Percentiles rank a stretch among this genome's conserved stretches.
Evolutionary conservation across 352 stramenopile species (phyloP).

Genomic region (Globisporangium middletonii): DNA sequence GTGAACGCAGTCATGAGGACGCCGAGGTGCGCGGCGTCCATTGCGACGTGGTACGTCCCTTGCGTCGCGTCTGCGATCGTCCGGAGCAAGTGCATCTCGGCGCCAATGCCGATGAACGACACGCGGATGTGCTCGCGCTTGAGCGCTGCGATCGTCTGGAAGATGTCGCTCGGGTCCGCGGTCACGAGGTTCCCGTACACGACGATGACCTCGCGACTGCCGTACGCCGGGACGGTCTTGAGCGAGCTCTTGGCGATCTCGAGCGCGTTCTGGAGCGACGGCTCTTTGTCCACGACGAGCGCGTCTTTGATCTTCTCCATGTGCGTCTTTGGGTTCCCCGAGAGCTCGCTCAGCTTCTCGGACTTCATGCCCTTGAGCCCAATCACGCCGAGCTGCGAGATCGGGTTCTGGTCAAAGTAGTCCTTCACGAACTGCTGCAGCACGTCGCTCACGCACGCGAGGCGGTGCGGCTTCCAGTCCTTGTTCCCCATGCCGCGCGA

Average conservation of each 20-base stretch:
- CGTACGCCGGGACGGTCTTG: slow-evolving; percentile 86
- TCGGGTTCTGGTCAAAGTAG: slow-evolving; percentile 94
- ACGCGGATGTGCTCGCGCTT: slow-evolving; percentile 89
- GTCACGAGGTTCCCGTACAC: slow-evolving; percentile 94
- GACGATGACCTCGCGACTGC: slow-evolving; percentile 90
- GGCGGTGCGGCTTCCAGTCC: slow-evolving; percentile 83
- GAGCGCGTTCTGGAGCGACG: slow-evolving; percentile 89
- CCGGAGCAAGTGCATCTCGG: slow-evolving; percentile 91
- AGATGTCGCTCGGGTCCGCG: slow-evolving; percentile 95
- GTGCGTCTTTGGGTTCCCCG: slow-evolving; percentile 83
- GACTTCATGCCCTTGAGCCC: slow-evolving; percentile 87
- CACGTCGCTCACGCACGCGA: slow-evolving; percentile 56
- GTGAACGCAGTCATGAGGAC: slow-evolving; percentile 92
- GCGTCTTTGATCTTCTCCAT: slow-evolving; percentile 70
- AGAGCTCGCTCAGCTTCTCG: slow-evolving; percentile 89
- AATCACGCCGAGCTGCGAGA: slow-evolving; percentile 89
- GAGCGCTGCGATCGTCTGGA: slow-evolving; percentile 89
- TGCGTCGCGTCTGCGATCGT: slow-evolving; percentile 87
- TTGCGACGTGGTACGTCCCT: slow-evolving; percentile 92
- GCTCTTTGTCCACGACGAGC: slow-evolving; percentile 74
- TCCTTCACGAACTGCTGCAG: slow-evolving; percentile 85
- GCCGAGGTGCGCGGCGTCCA: slow-evolving; percentile 91
- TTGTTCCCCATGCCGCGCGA: slow-evolving; percentile 83
- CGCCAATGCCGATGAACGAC: slow-evolving; percentile 91
- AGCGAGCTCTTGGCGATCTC: slow-evolving; percentile 88